A percentile compares a stretch with the other conserved stretches of the same genome.
These are phyloP conservation scores for Nemania sp. DNA, from an alignment of 2,329 filamentous ascomycete species.

Conservation along the genomic window DNA sequence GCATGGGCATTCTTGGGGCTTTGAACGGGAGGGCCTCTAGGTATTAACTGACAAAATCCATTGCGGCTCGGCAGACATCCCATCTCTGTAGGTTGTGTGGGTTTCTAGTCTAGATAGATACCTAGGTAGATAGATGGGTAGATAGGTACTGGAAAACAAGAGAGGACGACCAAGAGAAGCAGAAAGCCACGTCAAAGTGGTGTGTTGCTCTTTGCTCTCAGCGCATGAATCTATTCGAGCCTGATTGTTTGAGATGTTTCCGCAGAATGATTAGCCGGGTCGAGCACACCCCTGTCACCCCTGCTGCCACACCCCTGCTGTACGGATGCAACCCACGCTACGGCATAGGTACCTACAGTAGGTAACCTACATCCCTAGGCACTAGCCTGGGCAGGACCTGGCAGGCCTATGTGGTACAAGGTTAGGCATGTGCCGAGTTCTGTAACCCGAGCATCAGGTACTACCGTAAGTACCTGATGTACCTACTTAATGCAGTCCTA, in stretches of 20 bases:
- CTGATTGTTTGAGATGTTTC: constrained; percentile 38
- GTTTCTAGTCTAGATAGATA: too few relatives aligned
- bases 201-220: constrained; percentile 7
- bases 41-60: constrained; percentile 68
- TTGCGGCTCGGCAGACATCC: constrained; percentile 62
- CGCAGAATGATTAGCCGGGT: constrained; percentile 32
- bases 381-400: too few relatives aligned
- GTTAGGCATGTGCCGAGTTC: too few relatives aligned
- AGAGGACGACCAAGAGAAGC: constrained; percentile 1
- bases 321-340: neutral
- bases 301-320: neutral
- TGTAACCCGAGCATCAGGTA: too few relatives aligned
- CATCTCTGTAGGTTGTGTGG: constrained; percentile 44
- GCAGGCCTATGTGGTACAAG: too few relatives aligned
- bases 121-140: too few relatives aligned
- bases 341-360: neutral
- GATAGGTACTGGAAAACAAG: constrained; percentile 8
- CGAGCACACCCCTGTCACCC: constrained; percentile 6
- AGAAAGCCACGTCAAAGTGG: neutral
- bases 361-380: neutral
- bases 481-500: too few relatives aligned
- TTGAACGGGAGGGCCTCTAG: neutral
- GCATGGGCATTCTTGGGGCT: neutral
- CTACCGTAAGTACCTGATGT: too few relatives aligned
- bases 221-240: constrained; percentile 34